Conservation (phyloP, 2,329 filamentous ascomycete genomes). For the Pestalotiopsis sp. region DNA sequence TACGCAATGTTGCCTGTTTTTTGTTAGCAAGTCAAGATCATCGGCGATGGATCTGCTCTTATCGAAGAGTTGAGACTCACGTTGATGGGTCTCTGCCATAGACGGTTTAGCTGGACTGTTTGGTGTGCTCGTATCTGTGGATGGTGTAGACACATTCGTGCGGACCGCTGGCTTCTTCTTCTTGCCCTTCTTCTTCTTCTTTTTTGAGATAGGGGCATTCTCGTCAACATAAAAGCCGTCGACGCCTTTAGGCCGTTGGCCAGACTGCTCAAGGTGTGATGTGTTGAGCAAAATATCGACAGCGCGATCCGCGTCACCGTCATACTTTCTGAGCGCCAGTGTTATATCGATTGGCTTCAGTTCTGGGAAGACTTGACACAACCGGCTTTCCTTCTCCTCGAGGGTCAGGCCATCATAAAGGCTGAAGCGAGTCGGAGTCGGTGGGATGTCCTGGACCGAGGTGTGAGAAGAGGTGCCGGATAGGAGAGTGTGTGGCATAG, state of each 20-base stretch:
- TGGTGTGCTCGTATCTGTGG: slow-evolving; percentile 9
- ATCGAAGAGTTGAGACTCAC: slow-evolving; percentile 19
- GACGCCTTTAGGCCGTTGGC: slow-evolving; percentile 70
- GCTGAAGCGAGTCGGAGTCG: slow-evolving; percentile 26
- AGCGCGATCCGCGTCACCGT: slow-evolving; percentile 67
- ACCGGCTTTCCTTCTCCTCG: slow-evolving; percentile 63
- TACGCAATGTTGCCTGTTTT: slow-evolving; percentile 44
- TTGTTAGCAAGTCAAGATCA: not conserved
- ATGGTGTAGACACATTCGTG: not conserved
- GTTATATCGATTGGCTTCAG: slow-evolving; percentile 68
- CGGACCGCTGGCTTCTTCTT: slow-evolving; percentile 35
- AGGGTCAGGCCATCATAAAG: slow-evolving; percentile 47
- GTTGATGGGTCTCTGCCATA: slow-evolving; percentile 17
- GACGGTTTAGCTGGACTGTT: slow-evolving; percentile 15
- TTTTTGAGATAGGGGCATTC: slow-evolving; percentile 39
- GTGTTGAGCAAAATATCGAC: slow-evolving; percentile 83
- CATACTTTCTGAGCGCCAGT: slow-evolving; percentile 68
- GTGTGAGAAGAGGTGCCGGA: slow-evolving; percentile 26
- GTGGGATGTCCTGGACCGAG: slow-evolving; percentile 24
- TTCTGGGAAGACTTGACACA: slow-evolving; percentile 73
- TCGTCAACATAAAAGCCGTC: slow-evolving; percentile 74
- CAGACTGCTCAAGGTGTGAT: slow-evolving; percentile 72
- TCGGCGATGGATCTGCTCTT: too few relatives aligned
- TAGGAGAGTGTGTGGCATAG: slow-evolving; percentile 20
- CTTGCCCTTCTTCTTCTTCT: slow-evolving; percentile 39